These are phyloP conservation scores for Heracleum sosnowskyi DNA, from an alignment of 129 eudicot genomes.

Conservation along the genomic window DNA sequence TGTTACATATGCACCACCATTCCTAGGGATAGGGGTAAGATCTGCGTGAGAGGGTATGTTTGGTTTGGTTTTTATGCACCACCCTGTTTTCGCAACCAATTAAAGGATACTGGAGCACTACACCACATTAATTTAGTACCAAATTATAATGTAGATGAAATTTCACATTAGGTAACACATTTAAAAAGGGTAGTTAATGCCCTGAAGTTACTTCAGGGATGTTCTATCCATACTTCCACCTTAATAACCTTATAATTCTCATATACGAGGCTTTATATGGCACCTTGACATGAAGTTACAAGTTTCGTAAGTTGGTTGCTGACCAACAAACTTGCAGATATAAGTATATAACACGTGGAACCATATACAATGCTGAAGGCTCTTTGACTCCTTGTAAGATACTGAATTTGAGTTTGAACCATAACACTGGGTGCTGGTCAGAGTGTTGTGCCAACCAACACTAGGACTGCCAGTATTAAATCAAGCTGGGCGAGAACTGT, in stretches of 20 bases:
- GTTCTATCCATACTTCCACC: not conserved
- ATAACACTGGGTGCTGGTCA: no score
- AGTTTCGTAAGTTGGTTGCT: not conserved
- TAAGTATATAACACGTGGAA: not conserved
- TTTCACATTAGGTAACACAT: not conserved
- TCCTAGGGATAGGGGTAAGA: not conserved
- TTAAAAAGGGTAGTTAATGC: no score
- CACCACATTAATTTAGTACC: no score
- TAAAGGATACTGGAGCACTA: not conserved
- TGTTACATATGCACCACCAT: not conserved
- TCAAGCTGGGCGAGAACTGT: not conserved
- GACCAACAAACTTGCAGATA: not conserved
- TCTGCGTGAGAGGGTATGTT: not conserved
- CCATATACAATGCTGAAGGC: not conserved
- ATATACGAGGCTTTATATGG: not conserved
- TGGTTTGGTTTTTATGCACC: not conserved
- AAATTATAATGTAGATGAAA: no score
- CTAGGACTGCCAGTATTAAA: no score
- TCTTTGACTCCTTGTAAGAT: not conserved
- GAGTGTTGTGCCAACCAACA: not conserved
- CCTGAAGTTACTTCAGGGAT: not conserved
- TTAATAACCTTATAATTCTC: not conserved
- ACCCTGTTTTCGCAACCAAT: not conserved
- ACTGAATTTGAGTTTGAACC: not conserved
- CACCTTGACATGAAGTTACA: not conserved